A percentile compares a stretch with the other conserved stretches of the same genome.
Conservation (phyloP, 225 moss, liverwort and hornwort species). For the Ulota crispa region DNA sequence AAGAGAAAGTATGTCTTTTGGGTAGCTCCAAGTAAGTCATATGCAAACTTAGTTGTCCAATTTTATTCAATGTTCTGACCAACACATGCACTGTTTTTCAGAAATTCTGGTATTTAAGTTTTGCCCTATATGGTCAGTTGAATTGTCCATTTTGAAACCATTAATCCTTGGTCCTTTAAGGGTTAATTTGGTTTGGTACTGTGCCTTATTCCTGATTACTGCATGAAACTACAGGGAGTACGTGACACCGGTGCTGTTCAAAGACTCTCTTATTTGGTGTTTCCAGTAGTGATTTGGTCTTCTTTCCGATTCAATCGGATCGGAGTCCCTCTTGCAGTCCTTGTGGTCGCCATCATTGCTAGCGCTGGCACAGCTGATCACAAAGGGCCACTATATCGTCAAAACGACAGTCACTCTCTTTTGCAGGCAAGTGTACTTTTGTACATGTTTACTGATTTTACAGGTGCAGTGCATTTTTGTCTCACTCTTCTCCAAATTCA, state of each 20-base stretch:
- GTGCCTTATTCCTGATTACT: neutral
- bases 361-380: conserved; percentile 91
- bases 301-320: conserved; percentile 91
- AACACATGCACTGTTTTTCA: neutral
- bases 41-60: neutral
- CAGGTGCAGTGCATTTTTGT: neutral
- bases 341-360: conserved; percentile 81
- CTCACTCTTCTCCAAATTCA: neutral
- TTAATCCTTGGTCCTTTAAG: neutral
- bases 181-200: conserved; percentile 1
- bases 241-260: conserved; percentile 66
- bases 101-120: neutral
- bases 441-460: conserved; percentile 6
- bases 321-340: conserved; percentile 82
- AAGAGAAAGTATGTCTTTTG: neutral
- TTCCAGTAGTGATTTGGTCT: conserved; percentile 95
- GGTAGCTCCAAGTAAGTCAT: neutral
- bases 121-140: neutral
- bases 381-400: conserved; percentile 86
- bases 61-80: neutral
- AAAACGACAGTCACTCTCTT: conserved; percentile 80
- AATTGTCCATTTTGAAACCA: neutral
- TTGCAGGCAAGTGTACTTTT: conserved; percentile 58
- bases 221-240: conserved; percentile 50
- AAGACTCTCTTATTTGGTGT: conserved; percentile 87